phyloP scores from a whole-genome alignment of 2,329 filamentous ascomycete genomes.

The Beauveria asiatica region DNA sequence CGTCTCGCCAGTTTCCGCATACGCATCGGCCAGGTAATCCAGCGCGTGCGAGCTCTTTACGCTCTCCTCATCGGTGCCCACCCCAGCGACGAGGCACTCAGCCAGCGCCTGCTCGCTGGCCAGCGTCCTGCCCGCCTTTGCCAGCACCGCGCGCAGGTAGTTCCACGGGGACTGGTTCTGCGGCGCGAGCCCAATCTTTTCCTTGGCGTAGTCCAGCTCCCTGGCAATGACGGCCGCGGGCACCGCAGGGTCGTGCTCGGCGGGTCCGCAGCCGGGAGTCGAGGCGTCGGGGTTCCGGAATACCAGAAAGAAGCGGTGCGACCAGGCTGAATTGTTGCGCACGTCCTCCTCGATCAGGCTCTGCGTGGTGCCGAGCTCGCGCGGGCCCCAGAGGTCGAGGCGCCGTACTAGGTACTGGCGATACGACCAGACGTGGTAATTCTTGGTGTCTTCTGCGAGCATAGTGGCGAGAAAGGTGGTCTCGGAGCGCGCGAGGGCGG shows the following conservation, averaged over 20 bases:
- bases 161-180: slow-evolving; percentile 96
- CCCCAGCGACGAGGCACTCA: slow-evolving; percentile 39
- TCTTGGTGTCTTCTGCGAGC: slow-evolving; percentile 82
- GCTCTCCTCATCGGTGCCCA: slow-evolving; percentile 39
- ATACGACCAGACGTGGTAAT: slow-evolving; percentile 98
- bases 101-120: slow-evolving; percentile 39
- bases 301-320: slow-evolving; percentile 89
- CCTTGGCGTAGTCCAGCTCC: slow-evolving; percentile 67
- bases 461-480: slow-evolving; percentile 69
- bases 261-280: slow-evolving; percentile 40
- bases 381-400: slow-evolving; percentile 61
- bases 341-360: slow-evolving; percentile 69
- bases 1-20: slow-evolving; percentile 45
- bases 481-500: slow-evolving; percentile 57
- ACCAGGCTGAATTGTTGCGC: slow-evolving; percentile 96
- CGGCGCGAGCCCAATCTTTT: slow-evolving; percentile 68
- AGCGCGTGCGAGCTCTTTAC: slow-evolving; percentile 58
- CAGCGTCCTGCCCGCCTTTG: slow-evolving; percentile 51
- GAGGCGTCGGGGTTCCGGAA: slow-evolving; percentile 54
- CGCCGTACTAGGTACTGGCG: slow-evolving; percentile 61
- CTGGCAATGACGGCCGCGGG: slow-evolving; percentile 58
- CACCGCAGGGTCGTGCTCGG: slow-evolving; percentile 45
- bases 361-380: slow-evolving; percentile 64
- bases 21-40: slow-evolving; percentile 64
- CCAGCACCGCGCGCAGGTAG: slow-evolving; percentile 71